A percentile compares a stretch with the other conserved stretches of the same genome.
Conservation (phyloP, 257 asterid species). For the Fraxinus excelsior region DNA sequence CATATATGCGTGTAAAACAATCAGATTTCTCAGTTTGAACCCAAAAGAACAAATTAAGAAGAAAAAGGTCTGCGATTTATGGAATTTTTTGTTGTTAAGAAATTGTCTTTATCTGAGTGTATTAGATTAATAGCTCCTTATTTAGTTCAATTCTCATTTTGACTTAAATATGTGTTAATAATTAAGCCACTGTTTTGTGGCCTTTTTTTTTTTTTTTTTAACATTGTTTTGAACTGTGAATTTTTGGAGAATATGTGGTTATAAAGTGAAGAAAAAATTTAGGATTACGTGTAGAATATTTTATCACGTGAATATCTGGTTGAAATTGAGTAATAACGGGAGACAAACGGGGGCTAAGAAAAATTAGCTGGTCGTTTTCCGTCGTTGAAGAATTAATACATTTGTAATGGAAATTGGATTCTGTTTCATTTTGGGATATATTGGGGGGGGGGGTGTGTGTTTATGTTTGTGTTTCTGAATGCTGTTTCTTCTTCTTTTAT, state of each 20-base stretch:
- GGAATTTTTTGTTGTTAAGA: background rate
- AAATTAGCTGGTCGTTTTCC: background rate
- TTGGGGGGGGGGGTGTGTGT: too few species aligned
- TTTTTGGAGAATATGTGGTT: too few species aligned
- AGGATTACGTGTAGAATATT: too few species aligned
- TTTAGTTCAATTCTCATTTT: background rate
- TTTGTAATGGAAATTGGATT: background rate
- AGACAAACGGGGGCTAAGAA: background rate
- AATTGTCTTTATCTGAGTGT: background rate
- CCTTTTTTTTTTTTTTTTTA: too few species aligned
- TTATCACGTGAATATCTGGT: too few species aligned
- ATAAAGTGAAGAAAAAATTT: too few species aligned
- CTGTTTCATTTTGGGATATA: background rate
- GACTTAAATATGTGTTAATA: background rate
- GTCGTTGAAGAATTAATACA: background rate
- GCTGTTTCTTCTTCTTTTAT: background rate
- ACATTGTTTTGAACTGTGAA: too few species aligned
- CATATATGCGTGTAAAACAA: background rate
- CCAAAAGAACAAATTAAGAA: constrained; percentile 6
- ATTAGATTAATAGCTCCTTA: constrained; percentile 1
- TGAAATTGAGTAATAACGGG: too few species aligned
- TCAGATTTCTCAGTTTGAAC: constrained; percentile 10
- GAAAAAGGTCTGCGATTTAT: constrained; percentile 25
- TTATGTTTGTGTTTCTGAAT: background rate
- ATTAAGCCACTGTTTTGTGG: background rate